phyloP scores from a whole-genome alignment of 1,139 yeast species.

The Taphrina communis region DNA sequence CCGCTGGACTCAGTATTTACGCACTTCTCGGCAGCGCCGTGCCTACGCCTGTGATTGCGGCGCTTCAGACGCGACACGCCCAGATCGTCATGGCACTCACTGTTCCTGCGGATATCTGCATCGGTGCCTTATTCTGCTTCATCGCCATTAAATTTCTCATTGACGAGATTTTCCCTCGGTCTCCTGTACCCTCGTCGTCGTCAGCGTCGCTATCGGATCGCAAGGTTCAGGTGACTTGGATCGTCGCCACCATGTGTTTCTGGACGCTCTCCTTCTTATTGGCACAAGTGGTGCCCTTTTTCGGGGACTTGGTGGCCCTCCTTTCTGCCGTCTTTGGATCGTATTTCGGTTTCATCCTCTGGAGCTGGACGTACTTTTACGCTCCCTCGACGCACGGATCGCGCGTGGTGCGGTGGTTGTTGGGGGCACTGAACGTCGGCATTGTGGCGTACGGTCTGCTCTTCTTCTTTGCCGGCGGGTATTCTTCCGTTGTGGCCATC shows the following conservation, averaged over 20 bases:
- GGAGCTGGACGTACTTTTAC: conserved; percentile 22
- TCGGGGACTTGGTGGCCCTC: background rate
- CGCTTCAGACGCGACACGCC: background rate
- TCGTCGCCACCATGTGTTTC: background rate
- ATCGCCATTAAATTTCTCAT: conserved; percentile 12
- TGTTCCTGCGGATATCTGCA: conserved; percentile 15
- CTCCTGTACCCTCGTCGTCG: background rate
- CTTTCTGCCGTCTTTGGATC: conserved; percentile 17
- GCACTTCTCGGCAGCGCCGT: background rate
- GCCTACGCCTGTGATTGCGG: conserved; percentile 11
- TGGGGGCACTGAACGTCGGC: conserved; percentile 3
- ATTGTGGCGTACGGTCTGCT: background rate
- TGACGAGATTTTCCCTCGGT: background rate
- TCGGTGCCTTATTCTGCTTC: conserved; percentile 19
- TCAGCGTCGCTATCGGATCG: background rate
- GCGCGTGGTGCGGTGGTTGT: background rate
- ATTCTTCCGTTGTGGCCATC: conserved; percentile 3
- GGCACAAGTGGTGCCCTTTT: conserved; percentile 11
- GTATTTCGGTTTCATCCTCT: conserved; percentile 6
- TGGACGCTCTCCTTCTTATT: conserved; percentile 3
- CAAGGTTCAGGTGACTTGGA: background rate
- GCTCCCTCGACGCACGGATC: background rate
- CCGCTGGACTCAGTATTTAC: conserved; percentile 1
- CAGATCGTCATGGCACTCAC: conserved; percentile 4
- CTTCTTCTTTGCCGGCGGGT: conserved; percentile 11